Evolutionary conservation across 2,329 filamentous ascomycete genomes (phyloP), one percentile per base, ranked within the genome.

Genomic region (Geoglossum cookeanum): DNA sequence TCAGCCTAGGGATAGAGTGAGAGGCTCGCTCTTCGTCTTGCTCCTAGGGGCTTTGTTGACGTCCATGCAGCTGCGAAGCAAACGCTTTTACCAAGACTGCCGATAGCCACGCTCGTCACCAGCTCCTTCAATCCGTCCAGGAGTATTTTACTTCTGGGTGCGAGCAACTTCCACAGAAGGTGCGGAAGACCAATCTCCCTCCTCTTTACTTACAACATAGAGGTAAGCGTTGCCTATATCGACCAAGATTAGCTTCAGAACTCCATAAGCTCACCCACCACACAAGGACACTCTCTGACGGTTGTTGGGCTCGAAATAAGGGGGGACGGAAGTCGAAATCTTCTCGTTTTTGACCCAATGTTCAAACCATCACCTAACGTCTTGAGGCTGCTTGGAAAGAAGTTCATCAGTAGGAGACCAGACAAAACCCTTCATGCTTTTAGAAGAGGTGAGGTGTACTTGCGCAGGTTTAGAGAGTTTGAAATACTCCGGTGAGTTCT

Each of bases 141-240:
- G 68, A 72, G 1, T 96, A 96, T 66, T 96, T 95, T 64, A 17
- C 49, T 44, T 5, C 63, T 64, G 4, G 76, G 75, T 13, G 69
- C 71, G 3, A 70, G 72, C 5, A 70, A 78, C 55, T 71, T 70
- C 4, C 65, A 71, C 4, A 72, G 77, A 39, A 82, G 64, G 78
- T 95, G n/a, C 76, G 80, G 56, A 71, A 76, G 57, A 96, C 91
- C 0, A 69, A 75, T 13, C 72, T 91, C 6, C 83, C 91, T 44
- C 90, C 92, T 0, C 83, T 97, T 45, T 97, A 96, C 69, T 81
- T 95, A 60, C 91, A 97, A 66, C 87, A 92, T 63, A 80, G 81
- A 61, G 84, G 82, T 81, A 71, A 59, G 68, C 27, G n/a, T 44
- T 1, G 15, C 8, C 4, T 11, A 1, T 3, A 5, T 4, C 4